Evolutionary conservation across 305 asterid genomes (phyloP).

Genomic region (Ajuga reptans): DNA sequence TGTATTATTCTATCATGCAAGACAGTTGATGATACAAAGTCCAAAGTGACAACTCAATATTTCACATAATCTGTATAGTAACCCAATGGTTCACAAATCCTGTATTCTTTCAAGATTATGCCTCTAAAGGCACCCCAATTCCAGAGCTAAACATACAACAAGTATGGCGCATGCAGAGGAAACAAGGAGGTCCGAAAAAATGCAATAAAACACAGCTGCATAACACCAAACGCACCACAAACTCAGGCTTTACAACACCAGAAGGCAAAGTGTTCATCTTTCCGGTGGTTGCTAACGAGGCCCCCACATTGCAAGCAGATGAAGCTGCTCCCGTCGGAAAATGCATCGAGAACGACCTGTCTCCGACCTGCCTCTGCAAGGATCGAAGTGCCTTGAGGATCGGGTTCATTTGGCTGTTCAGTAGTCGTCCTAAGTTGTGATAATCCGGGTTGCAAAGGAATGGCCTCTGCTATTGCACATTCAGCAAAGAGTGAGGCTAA

Average conservation of each 20-base stretch:
- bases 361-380: constrained; percentile 69
- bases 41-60: constrained; percentile 8
- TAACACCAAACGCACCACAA: neutral
- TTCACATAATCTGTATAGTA: constrained; percentile 2
- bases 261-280: constrained; percentile 63
- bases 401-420: constrained; percentile 36
- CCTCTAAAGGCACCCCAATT: neutral
- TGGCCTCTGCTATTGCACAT: constrained; percentile 83
- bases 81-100: neutral
- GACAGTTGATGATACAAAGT: constrained; percentile 12
- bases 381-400: constrained; percentile 51
- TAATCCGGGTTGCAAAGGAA: constrained; percentile 36
- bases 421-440: constrained; percentile 21
- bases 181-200: too few relatives aligned
- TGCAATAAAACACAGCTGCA: too few relatives aligned
- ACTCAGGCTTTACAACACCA: constrained; percentile 71
- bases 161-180: neutral
- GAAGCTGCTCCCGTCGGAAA: constrained; percentile 82
- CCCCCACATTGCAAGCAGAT: constrained; percentile 84
- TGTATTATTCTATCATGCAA: constrained; percentile 16
- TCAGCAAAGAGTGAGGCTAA: constrained; percentile 78
- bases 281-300: constrained; percentile 73
- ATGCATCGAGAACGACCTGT: constrained; percentile 69
- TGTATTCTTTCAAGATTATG: neutral
- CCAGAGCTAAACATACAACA: constrained; percentile 9